Conservation (phyloP, 2,329 filamentous ascomycete genomes). For the Parascedosporium putredinis region DNA sequence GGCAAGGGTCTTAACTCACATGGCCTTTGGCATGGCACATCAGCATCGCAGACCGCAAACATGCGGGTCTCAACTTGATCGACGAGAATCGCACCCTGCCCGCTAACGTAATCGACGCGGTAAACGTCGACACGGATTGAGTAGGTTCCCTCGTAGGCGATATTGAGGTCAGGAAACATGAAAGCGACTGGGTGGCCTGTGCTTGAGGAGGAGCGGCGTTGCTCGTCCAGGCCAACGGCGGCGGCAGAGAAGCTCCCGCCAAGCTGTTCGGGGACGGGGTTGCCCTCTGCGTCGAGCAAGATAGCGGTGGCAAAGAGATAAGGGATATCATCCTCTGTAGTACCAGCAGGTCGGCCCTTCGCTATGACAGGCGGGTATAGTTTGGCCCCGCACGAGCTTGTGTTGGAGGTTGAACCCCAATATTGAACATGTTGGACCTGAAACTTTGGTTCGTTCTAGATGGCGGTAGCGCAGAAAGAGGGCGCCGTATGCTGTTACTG, state of each 20-base stretch:
- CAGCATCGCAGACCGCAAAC: constrained; percentile 2
- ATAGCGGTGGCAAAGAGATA: constrained; percentile 7
- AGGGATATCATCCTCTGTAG: not conserved
- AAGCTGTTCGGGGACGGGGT: constrained; percentile 2
- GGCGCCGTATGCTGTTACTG: not conserved
- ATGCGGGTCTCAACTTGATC: constrained; percentile 5
- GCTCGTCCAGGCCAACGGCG: not conserved
- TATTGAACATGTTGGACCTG: constrained; percentile 6
- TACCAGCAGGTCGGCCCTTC: not conserved
- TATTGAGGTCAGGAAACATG: constrained; percentile 6
- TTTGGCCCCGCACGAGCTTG: not conserved
- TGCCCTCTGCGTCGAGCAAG: constrained; percentile 5
- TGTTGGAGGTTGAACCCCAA: constrained; percentile 3
- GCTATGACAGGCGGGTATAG: constrained; percentile 6
- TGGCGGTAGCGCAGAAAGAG: not conserved
- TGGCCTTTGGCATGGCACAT: constrained; percentile 1
- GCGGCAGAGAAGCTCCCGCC: constrained; percentile 1
- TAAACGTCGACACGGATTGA: constrained; percentile 8
- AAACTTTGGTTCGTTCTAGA: not conserved
- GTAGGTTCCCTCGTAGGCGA: constrained; percentile 4
- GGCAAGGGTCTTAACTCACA: constrained; percentile 2
- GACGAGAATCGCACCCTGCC: constrained; percentile 3
- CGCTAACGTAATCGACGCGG: constrained; percentile 1
- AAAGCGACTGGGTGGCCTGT: constrained; percentile 2
- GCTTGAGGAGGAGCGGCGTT: not conserved